These are phyloP conservation scores for Ilex paraguariensis DNA, from an alignment of 305 asterid genomes.

Conservation along the genomic window DNA sequence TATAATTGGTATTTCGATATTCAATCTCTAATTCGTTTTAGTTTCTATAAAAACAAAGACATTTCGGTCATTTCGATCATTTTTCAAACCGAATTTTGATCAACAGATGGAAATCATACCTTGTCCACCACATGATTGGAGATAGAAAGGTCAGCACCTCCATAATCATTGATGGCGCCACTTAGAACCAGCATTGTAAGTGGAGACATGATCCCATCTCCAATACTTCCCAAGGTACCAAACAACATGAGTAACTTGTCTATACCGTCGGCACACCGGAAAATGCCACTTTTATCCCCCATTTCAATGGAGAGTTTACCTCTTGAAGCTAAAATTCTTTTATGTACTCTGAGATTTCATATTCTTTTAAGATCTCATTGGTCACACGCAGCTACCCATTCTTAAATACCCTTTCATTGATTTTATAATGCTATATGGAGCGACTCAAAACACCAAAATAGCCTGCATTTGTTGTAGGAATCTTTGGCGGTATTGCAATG, in stretches of 20 bases:
- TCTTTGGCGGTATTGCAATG: no score
- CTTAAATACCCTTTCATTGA: no score
- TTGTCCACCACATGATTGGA: slow-evolving; percentile 36
- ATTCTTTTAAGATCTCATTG: no score
- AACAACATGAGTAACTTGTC: slow-evolving; percentile 40
- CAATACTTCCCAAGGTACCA: slow-evolving; percentile 42
- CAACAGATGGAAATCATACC: slow-evolving; percentile 19
- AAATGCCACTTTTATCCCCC: slow-evolving; percentile 28
- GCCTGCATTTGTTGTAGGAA: no score
- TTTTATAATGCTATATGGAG: no score
- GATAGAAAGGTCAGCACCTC: slow-evolving; percentile 32
- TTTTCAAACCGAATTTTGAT: not conserved
- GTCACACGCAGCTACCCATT: no score
- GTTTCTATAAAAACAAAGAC: not conserved
- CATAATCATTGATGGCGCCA: slow-evolving; percentile 44
- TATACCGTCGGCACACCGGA: slow-evolving; percentile 36
- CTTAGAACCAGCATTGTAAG: slow-evolving; percentile 39
- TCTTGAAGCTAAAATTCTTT: no score
- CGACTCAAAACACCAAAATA: no score
- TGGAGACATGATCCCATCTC: slow-evolving; percentile 42
- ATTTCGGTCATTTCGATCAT: not conserved
- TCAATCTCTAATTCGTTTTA: not conserved
- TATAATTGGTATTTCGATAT: not conserved
- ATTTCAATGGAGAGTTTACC: slow-evolving; percentile 4
- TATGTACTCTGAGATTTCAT: no score